phyloP scores from a whole-genome alignment of 2,329 filamentous ascomycete genomes.

The Xylariaceae sp. region DNA sequence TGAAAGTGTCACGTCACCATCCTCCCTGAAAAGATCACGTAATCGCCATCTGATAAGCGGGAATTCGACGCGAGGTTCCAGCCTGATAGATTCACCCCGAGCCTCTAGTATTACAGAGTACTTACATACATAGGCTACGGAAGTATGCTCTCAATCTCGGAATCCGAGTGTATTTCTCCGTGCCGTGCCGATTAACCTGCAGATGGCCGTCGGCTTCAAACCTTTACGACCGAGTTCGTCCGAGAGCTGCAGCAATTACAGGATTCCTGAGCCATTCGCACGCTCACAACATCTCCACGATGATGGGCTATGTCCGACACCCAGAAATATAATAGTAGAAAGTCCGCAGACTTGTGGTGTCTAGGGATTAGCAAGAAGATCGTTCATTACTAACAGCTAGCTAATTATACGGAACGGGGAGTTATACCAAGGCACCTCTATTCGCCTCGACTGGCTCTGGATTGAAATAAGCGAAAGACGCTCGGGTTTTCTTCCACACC shows the following conservation, averaged over 20 bases:
- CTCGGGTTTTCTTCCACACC: neutral
- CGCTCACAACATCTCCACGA: neutral
- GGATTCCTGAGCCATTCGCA: neutral
- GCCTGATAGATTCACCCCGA: neutral
- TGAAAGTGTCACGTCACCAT: too few species aligned
- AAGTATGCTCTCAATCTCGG: conserved; percentile 1
- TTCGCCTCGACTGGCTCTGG: neutral
- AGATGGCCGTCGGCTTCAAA: conserved; percentile 11
- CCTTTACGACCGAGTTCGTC: conserved; percentile 27
- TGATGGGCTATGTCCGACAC: neutral
- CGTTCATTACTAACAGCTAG: too few species aligned
- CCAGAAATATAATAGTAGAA: too few species aligned
- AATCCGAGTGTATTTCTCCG: conserved; percentile 20
- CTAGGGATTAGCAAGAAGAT: too few species aligned
- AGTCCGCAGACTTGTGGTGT: too few species aligned
- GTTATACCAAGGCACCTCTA: neutral
- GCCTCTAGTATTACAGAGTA: neutral
- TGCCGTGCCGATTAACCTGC: neutral
- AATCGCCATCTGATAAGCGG: conserved; percentile 25
- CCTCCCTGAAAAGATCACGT: neutral
- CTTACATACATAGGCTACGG: neutral
- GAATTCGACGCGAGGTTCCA: too few species aligned
- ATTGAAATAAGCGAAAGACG: neutral
- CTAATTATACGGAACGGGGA: too few species aligned
- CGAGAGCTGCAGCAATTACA: conserved; percentile 6